These are phyloP conservation scores for Trypanosoma theileri DNA, from an alignment of 208 protist species.

Conservation along the genomic window DNA sequence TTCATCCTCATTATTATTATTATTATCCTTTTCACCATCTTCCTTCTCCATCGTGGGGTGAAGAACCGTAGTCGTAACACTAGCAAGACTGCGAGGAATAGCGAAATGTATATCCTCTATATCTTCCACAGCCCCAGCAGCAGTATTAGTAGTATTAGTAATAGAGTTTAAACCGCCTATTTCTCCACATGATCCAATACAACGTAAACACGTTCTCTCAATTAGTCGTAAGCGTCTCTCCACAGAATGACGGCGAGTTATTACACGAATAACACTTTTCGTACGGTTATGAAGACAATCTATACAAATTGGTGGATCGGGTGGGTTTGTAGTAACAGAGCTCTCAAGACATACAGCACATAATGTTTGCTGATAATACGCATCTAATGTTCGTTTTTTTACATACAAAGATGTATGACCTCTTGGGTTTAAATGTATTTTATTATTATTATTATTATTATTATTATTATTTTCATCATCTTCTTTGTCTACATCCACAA, in stretches of 20 bases:
- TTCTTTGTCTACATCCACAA: constrained; percentile 11
- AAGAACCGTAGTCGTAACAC: not conserved
- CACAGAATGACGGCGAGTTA: constrained; percentile 13
- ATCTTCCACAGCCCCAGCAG: constrained; percentile 13
- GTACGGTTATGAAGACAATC: constrained; percentile 13
- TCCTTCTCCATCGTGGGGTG: not conserved
- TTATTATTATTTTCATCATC: not conserved
- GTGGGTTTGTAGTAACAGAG: not conserved
- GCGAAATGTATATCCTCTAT: constrained; percentile 35
- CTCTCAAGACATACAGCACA: constrained; percentile 26
- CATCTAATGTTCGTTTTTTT: constrained; percentile 20
- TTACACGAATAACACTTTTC: constrained; percentile 6
- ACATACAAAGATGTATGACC: not conserved
- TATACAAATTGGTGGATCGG: constrained; percentile 20
- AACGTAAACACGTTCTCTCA: constrained; percentile 34
- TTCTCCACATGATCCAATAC: constrained; percentile 24
- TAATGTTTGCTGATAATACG: constrained; percentile 22
- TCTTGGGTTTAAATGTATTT: not conserved
- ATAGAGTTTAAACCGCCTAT: constrained; percentile 14
- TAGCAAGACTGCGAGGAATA: constrained; percentile 21
- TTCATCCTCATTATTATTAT: constrained; percentile 8
- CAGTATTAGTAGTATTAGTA: too few species aligned
- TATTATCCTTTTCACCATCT: not conserved
- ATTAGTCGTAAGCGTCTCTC: constrained; percentile 22
- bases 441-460: not conserved